Percentiles rank a stretch among this genome's conserved stretches.
Evolutionary conservation across 2,329 filamentous ascomycete species (phyloP).

Genomic region (Zalaria obscura): DNA sequence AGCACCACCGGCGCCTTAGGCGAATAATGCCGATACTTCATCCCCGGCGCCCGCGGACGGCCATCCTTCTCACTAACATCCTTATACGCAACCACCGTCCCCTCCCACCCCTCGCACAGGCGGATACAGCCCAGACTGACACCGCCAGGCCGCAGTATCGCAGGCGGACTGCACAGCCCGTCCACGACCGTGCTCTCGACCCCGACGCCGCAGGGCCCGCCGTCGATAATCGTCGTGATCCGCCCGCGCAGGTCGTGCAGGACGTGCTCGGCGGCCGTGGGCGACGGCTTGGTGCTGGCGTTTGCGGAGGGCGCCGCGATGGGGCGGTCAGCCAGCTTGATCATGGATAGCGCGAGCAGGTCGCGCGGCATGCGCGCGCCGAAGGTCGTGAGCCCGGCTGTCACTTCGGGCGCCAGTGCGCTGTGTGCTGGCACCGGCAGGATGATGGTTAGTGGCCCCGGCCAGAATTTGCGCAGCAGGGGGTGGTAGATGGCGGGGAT

Average conservation of each 20-base stretch:
- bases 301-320: conserved; percentile 90
- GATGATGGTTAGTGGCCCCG: conserved; percentile 82
- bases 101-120: conserved; percentile 64
- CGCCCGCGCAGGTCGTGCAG: conserved; percentile 67
- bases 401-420: conserved; percentile 76
- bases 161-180: conserved; percentile 66
- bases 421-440: conserved; percentile 60
- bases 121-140: conserved; percentile 70
- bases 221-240: conserved; percentile 80
- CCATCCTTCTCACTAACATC: conserved; percentile 50
- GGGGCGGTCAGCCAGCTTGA: conserved; percentile 61
- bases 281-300: conserved; percentile 82
- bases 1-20: conserved; percentile 76
- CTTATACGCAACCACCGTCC: conserved; percentile 62
- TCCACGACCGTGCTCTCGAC: conserved; percentile 97
- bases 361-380: conserved; percentile 82
- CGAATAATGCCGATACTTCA: conserved; percentile 99
- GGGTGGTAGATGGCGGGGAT: conserved; percentile 66
- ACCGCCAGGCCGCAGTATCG: conserved; percentile 74
- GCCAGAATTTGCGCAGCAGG: conserved; percentile 79
- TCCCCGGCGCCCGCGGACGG: conserved; percentile 72
- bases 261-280: conserved; percentile 82
- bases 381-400: conserved; percentile 71
- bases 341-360: conserved; percentile 74
- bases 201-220: conserved; percentile 72